Percentiles rank a stretch among this genome's conserved stretches.
Conservation (phyloP, 148 eudicot species). For the Cornus controversa region DNA sequence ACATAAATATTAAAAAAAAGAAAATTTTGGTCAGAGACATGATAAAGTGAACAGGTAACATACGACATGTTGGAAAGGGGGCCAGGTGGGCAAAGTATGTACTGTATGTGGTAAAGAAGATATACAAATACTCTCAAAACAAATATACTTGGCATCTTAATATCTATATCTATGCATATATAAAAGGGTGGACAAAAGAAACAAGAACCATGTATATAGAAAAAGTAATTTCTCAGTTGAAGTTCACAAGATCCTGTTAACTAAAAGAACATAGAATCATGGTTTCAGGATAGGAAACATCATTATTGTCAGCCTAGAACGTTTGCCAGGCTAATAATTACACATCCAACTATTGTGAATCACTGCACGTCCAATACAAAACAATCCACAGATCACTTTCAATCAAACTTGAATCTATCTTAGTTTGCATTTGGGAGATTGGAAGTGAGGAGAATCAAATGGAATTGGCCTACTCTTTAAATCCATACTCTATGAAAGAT, state of each 20-base stretch:
- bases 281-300: no score
- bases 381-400: no score
- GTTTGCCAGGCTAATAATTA: no score
- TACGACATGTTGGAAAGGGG: not conserved
- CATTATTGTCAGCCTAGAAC: no score
- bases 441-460: not conserved
- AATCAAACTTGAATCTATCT: no score
- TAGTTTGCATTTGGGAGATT: no score
- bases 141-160: not conserved
- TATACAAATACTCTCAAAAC: not conserved
- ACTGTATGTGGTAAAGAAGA: not conserved
- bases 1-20: not conserved
- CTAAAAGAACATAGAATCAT: no score
- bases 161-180: not conserved
- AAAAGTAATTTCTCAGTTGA: no score
- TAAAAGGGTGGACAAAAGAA: not conserved
- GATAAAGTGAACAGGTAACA: not conserved
- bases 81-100: not conserved
- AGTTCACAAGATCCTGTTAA: no score
- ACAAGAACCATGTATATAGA: not conserved
- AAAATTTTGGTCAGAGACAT: not conserved
- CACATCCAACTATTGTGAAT: no score
- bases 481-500: not conserved
- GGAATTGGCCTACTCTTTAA: not conserved
- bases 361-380: no score